phyloP scores from a whole-genome alignment of 2,329 filamentous ascomycete genomes.

The Emmonsia crescens region DNA sequence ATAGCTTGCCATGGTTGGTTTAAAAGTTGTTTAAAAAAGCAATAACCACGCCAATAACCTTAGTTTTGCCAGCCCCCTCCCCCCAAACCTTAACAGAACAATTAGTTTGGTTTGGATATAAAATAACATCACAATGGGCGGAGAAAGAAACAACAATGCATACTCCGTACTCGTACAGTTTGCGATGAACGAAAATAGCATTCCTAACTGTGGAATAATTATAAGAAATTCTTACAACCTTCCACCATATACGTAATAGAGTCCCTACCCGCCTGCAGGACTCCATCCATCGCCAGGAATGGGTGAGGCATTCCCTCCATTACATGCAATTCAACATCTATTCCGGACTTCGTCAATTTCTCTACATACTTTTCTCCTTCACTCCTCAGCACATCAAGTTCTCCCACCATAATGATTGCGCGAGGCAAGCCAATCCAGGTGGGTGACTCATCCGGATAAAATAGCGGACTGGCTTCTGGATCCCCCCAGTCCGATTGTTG shows the following conservation, averaged over 20 bases:
- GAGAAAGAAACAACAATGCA: neutral
- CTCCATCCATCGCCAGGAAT: conserved; percentile 49
- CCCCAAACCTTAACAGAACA: neutral
- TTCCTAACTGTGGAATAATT: neutral
- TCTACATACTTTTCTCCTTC: conserved; percentile 44
- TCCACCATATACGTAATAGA: conserved; percentile 34
- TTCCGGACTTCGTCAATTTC: conserved; percentile 39
- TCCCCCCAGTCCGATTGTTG: conserved; percentile 36
- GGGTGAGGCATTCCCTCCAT: conserved; percentile 49
- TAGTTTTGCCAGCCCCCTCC: neutral
- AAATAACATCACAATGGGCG: neutral
- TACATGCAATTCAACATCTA: conserved; percentile 38
- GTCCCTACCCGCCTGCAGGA: conserved; percentile 40
- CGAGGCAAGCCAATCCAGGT: conserved; percentile 40
- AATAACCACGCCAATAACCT: neutral
- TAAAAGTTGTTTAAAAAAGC: neutral
- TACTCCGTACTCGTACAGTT: neutral
- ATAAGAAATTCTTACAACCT: conserved; percentile 5
- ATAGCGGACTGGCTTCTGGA: conserved; percentile 45
- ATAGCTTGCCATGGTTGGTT: neutral
- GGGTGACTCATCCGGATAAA: conserved; percentile 35
- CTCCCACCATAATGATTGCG: conserved; percentile 44
- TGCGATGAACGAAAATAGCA: neutral
- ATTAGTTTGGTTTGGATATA: neutral
- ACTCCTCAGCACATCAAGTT: conserved; percentile 45